Conservation (phyloP, 2,329 filamentous ascomycete genomes). For the Paecilomyces formosus region DNA sequence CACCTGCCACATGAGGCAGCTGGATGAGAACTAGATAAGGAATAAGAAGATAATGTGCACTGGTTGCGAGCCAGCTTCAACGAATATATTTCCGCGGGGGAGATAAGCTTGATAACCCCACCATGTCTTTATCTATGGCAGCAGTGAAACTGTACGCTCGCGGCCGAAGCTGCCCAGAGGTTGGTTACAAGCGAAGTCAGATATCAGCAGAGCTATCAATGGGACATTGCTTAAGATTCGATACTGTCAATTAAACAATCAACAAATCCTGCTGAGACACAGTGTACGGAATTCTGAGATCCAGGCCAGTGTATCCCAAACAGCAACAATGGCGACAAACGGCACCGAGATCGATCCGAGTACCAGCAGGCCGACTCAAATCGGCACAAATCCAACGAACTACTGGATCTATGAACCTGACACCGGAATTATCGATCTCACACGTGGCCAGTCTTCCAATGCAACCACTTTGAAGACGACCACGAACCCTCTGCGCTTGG, state of each 20-base stretch:
- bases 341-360: not conserved
- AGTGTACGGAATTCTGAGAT: not conserved
- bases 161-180: too few relatives aligned
- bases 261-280: not conserved
- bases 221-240: too few relatives aligned
- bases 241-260: not conserved
- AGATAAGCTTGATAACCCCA: not conserved
- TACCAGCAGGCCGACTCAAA: not conserved
- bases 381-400: not conserved
- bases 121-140: not conserved
- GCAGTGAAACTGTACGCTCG: not conserved
- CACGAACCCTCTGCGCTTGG: conserved; percentile 28
- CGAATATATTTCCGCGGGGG: not conserved
- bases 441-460: not conserved
- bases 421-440: not conserved
- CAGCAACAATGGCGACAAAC: not conserved
- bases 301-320: not conserved
- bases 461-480: conserved; percentile 12
- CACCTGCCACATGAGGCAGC: not conserved
- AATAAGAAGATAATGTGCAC: not conserved
- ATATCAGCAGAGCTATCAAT: not conserved
- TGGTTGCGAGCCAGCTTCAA: not conserved
- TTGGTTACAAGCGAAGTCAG: not conserved
- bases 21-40: not conserved
- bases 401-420: not conserved